These are phyloP conservation scores for Immersiporthe knoxdaviesiana DNA, from an alignment of 2,329 filamentous ascomycete species.

Conservation along the genomic window DNA sequence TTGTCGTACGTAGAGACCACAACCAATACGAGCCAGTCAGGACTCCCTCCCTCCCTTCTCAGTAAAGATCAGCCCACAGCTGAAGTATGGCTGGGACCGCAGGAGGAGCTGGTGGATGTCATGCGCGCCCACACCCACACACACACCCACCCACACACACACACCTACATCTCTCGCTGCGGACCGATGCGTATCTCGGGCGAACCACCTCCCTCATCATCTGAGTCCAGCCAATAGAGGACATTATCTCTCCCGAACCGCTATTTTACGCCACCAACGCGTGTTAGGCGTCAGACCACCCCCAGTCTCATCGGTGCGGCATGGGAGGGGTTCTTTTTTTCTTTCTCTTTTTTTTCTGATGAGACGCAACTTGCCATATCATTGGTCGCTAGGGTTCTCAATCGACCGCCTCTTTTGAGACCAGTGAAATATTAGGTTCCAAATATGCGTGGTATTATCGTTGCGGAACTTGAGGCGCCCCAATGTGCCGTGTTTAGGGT, in stretches of 20 bases:
- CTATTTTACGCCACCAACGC: background rate
- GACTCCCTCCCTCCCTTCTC: background rate
- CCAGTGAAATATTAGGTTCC: background rate
- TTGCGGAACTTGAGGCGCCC: background rate
- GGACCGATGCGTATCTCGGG: background rate
- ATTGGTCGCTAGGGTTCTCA: background rate
- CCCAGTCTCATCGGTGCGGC: no score
- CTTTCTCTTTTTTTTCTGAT: no score
- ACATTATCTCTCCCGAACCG: background rate
- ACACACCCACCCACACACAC: background rate
- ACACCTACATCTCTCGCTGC: background rate
- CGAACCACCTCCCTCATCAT: background rate
- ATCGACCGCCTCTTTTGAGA: background rate
- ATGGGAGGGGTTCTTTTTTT: no score
- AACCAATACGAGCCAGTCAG: background rate
- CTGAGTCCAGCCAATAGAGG: slow-evolving; percentile 3
- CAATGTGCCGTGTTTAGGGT: background rate
- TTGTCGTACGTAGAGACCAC: background rate
- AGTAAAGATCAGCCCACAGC: no score
- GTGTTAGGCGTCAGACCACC: background rate
- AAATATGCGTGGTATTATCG: background rate
- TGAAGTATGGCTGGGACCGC: background rate
- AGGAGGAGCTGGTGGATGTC: background rate
- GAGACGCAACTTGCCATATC: background rate
- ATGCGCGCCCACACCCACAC: background rate